These are phyloP conservation scores for Cercis canadensis DNA, from an alignment of 306 rosid species.

Conservation along the genomic window DNA sequence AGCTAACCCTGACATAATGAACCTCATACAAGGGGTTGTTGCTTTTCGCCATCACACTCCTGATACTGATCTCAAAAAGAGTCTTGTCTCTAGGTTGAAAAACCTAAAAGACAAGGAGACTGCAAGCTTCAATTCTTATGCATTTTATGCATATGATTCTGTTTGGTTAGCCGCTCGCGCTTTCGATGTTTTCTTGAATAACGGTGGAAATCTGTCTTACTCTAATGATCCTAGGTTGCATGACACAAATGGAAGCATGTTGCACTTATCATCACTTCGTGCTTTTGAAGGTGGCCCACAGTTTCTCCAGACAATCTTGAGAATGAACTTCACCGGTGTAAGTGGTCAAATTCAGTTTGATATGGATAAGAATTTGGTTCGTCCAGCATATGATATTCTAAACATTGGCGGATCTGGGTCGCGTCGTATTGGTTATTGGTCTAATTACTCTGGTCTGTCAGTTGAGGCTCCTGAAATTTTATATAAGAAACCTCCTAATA, in stretches of 20 bases:
- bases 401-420: slow-evolving; percentile 70
- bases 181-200: slow-evolving; percentile 57
- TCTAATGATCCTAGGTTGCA: slow-evolving; percentile 68
- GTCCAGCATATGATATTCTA: slow-evolving; percentile 76
- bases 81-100: slow-evolving; percentile 52
- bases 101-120: slow-evolving; percentile 47
- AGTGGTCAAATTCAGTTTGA: slow-evolving; percentile 77
- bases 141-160: slow-evolving; percentile 87
- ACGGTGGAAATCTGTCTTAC: slow-evolving; percentile 78
- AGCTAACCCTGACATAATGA: slow-evolving; percentile 51
- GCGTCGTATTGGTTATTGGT: slow-evolving; percentile 77
- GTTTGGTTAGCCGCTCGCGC: slow-evolving; percentile 89
- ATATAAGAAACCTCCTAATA: slow-evolving; percentile 42
- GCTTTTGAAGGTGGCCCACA: slow-evolving; percentile 67
- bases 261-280: slow-evolving; percentile 67
- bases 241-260: slow-evolving; percentile 57
- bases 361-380: slow-evolving; percentile 55
- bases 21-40: slow-evolving; percentile 74
- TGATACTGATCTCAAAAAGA: slow-evolving; percentile 58
- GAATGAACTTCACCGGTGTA: slow-evolving; percentile 67
- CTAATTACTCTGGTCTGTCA: slow-evolving; percentile 72
- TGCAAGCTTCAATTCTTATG: slow-evolving; percentile 70
- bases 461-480: slow-evolving; percentile 63
- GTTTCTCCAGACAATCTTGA: slow-evolving; percentile 59
- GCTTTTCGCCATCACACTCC: slow-evolving; percentile 83